phyloP scores from a whole-genome alignment of 2,329 filamentous ascomycete genomes.

The Sclerotinia borealis region DNA sequence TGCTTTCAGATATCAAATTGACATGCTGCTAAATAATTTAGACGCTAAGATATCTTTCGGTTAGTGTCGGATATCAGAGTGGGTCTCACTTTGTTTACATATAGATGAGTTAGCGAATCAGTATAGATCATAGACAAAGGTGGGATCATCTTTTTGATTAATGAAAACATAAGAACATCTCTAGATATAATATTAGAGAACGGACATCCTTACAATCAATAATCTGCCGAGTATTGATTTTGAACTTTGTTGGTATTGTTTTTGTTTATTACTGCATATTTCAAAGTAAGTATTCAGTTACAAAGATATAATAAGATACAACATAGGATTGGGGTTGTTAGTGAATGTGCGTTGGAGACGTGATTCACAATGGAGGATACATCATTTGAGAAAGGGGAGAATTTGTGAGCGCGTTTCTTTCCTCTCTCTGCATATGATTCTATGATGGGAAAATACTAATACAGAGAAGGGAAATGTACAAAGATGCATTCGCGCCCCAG shows the following conservation, averaged over 20 bases:
- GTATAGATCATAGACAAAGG: neutral
- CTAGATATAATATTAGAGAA: neutral
- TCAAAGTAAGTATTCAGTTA: neutral
- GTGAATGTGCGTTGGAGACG: neutral
- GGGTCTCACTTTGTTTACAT: slow-evolving; percentile 10
- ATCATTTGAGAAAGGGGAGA: slow-evolving; percentile 4
- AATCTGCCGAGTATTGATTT: neutral
- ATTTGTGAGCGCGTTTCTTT: slow-evolving; percentile 18
- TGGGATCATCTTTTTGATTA: neutral
- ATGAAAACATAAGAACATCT: neutral
- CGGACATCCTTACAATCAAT: neutral
- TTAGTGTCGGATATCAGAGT: neutral
- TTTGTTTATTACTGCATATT: neutral
- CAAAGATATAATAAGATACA: neutral
- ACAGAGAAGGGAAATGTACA: slow-evolving; percentile 25
- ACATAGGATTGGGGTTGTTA: neutral
- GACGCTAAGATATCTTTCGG: slow-evolving; percentile 14
- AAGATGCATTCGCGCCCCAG: slow-evolving; percentile 27
- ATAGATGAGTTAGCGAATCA: neutral
- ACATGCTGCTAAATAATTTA: slow-evolving; percentile 20
- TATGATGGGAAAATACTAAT: neutral
- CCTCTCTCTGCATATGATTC: neutral
- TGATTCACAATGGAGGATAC: neutral
- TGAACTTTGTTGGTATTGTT: neutral
- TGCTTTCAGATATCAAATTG: neutral